Evolutionary conservation across 768 basidiomycete species (phyloP).

Genomic region (Leccinum pellstonianum): DNA sequence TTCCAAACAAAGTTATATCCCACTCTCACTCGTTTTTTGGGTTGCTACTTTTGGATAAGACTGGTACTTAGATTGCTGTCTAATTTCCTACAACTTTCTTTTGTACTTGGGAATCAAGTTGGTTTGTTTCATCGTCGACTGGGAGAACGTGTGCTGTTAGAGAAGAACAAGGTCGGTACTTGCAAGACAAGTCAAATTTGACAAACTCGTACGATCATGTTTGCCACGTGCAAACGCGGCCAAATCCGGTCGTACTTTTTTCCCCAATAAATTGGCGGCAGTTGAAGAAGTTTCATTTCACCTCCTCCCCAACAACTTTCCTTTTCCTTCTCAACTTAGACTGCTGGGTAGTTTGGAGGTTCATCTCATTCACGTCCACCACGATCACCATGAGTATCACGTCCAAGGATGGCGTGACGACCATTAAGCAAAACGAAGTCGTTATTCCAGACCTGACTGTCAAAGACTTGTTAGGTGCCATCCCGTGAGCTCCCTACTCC

Average conservation of each 20-base stretch:
- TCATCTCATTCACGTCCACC: slow-evolving; percentile 2
- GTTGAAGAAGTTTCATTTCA: neutral
- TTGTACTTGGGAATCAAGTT: neutral
- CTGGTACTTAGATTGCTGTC: neutral
- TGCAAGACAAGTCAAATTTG: too few relatives aligned
- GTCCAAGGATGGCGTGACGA: slow-evolving; percentile 22
- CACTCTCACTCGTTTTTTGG: neutral
- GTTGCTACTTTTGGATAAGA: neutral
- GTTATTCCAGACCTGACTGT: slow-evolving; percentile 81
- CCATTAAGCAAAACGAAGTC: slow-evolving; percentile 56
- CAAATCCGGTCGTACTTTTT: slow-evolving; percentile 18
- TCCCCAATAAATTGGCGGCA: slow-evolving; percentile 30
- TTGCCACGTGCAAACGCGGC: slow-evolving; percentile 30
- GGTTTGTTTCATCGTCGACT: neutral
- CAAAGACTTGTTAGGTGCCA: slow-evolving; percentile 81
- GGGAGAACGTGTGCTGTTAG: neutral
- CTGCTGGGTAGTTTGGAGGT: slow-evolving; percentile 7
- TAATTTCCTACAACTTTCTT: neutral
- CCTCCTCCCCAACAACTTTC: neutral
- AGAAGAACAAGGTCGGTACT: too few relatives aligned
- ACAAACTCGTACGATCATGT: neutral
- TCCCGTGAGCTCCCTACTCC: slow-evolving; percentile 59
- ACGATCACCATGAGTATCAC: slow-evolving; percentile 23
- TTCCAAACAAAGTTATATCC: neutral
- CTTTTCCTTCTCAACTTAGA: slow-evolving; percentile 1